Percentiles rank a stretch among this genome's conserved stretches.
Evolutionary conservation across 225 moss, liverwort and hornwort species (phyloP).

Genomic region (Thuidium tamariscinum): DNA sequence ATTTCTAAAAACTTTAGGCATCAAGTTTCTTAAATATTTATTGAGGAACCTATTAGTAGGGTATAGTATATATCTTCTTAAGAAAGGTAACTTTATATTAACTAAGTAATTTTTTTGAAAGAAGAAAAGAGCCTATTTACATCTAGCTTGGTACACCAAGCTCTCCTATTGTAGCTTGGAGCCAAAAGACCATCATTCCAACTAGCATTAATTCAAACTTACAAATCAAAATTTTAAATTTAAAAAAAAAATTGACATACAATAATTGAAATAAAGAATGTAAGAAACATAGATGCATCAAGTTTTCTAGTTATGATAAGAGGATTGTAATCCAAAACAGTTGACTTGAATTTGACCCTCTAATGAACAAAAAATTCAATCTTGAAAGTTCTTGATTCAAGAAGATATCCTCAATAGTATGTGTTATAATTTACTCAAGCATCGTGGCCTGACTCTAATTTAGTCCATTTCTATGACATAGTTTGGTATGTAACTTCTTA

Average conservation of each 20-base stretch:
- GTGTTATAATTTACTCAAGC: background rate
- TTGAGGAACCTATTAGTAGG: too few relatives aligned
- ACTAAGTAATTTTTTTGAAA: background rate
- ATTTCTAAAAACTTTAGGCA: fast-evolving
- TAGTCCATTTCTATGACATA: background rate
- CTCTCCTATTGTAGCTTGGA: too few relatives aligned
- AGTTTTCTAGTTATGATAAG: background rate
- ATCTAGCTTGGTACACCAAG: background rate
- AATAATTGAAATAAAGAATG: background rate
- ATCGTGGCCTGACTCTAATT: background rate
- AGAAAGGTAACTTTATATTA: background rate
- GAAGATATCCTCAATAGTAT: background rate
- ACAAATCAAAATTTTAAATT: background rate
- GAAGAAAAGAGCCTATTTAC: background rate
- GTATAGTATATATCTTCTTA: background rate
- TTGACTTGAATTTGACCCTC: background rate
- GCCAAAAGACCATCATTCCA: too few relatives aligned
- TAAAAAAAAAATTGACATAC: background rate
- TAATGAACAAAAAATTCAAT: background rate
- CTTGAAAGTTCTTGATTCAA: background rate
- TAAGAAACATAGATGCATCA: background rate
- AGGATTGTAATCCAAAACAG: background rate
- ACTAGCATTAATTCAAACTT: too few relatives aligned
- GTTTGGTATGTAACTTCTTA: background rate
- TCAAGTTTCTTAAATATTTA: too few relatives aligned